Base-by-base conservation (phyloP, 2,329 filamentous ascomycete species). In the Macroventuria anomochaeta region DNA sequence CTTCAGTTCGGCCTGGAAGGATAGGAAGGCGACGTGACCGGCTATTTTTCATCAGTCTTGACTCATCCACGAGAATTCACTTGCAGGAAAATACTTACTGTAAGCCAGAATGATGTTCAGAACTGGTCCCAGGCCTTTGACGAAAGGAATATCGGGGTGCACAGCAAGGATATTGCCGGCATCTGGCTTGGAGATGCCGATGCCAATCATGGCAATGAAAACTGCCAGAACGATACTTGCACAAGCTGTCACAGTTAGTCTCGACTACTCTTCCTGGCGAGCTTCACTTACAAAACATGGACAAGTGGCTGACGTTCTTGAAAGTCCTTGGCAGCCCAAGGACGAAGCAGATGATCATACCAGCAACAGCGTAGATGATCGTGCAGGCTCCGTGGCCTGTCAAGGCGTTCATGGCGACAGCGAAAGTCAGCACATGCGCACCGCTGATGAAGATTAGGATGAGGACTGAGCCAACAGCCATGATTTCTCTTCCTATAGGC, bases 61-160 rank as follows among this genome's bases (percentile, higher is more conserved):
- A 37, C 0, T 42, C 3, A 2, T 1, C n/a, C 8, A 32, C 18
- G 3, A 50, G 28, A 29, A 39, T 15, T 2, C 47, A 36, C 21
- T 5, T n/a, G 7, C 2, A 12, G 17, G 12, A n/a, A 5, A n/a
- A 11, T 29, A 62, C 66, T 46, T 65, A 70, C 84, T 83, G 76
- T 88, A 91, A 50, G 88, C 87, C 55, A 91, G 85, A 55, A 89
- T 80, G 46, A 91, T 90, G 75, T 90, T 90, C 58, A 74, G 63
- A 8, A 70, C 67, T 7, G 72, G 67, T 12, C 58, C 62, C 2
- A 74, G 41, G 11, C 65, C 67, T 40, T 63, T 63, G 23, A 69
- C 55, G 11, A 71, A 42, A 5, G 66, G 52, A 11, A 67, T 31
- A 18, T 61, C 44, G 5, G 58, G 60, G 12, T 58, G 59, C 6